Base-by-base conservation (phyloP, 768 basidiomycete species). In the Clitopilus passeckerianus region DNA sequence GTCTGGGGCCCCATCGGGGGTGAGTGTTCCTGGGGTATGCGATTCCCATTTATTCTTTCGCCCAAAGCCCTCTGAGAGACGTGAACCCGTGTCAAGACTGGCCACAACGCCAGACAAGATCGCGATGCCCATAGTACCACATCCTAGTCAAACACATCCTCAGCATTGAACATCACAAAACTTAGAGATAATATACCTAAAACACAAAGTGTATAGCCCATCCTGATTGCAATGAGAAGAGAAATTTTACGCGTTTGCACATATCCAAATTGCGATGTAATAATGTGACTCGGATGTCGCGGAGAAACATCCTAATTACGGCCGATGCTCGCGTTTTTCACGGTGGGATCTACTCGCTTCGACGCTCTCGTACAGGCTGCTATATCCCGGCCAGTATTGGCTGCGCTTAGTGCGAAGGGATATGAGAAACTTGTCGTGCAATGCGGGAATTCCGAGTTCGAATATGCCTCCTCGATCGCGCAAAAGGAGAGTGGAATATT, bases 71-170 rank as follows among this genome's bases (percentile, higher is more conserved):
- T 66, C 67, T 27, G 61, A 59, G 34, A 64, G 62, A 58, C 68
- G 70, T 5, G 71, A 66, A 30, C 66, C 67, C 46, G 65, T 71
- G 71, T 93, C 83, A 44, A 98, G 84, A 68, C 91, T 91, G 62
- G 88, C 84, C 55, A 97, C 78, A 43, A 98, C 90, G 50, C 97
- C 97, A 22, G 96, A 95, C 54, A 95, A 83, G 71, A 99, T 83
- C 60, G 97, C 95, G 66, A 98, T 75, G 59, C 97, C 97, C 97
- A 99, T 98, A 10, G 96, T 98, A 59, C 97, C 97, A 73, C 97
- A 98, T 80, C 96, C 97, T 89, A 67, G 59, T 59, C 23, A 59
- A 57, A 66, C 58, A 61, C 63, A 63, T 60, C 65, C 10, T 55
- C 57, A 59, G 58, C 57, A 56, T 34, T 64, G 59, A 62, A 34